Percentiles rank a stretch among this genome's conserved stretches.
Conservation (phyloP, 768 basidiomycete species). For the Crucibulum laeve region DNA sequence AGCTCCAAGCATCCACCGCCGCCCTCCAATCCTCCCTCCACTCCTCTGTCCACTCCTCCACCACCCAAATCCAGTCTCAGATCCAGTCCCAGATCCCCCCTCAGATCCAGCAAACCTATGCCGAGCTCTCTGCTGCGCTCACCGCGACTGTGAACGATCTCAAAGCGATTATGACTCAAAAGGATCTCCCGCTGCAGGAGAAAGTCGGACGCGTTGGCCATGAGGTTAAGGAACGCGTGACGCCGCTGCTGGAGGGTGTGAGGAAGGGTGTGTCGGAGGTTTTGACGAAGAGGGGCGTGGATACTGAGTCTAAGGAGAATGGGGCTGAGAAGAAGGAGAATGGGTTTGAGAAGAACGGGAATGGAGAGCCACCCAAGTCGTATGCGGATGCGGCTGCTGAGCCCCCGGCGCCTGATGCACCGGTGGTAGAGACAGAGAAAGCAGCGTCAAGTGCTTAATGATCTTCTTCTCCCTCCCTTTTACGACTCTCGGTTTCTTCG, state of each 20-base stretch:
- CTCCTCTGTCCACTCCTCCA: slow-evolving; percentile 25
- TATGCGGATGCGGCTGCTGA: too few species aligned
- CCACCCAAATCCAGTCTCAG: slow-evolving; percentile 33
- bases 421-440: too few species aligned
- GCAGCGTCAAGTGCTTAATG: too few species aligned
- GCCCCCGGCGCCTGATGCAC: too few species aligned
- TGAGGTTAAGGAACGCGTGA: slow-evolving; percentile 58
- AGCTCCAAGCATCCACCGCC: slow-evolving; percentile 55
- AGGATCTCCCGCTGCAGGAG: slow-evolving; percentile 56
- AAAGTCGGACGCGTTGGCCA: slow-evolving; percentile 53
- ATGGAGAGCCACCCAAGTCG: too few species aligned
- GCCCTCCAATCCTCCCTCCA: slow-evolving; percentile 29
- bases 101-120: slow-evolving; percentile 55
- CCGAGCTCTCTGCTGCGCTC: slow-evolving; percentile 42
- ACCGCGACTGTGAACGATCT: slow-evolving; percentile 50
- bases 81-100: slow-evolving; percentile 47
- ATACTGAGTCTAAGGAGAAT: too few species aligned
- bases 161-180: slow-evolving; percentile 42
- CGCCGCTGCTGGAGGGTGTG: slow-evolving; percentile 54
- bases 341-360: too few species aligned
- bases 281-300: too few species aligned
- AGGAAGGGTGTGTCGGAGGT: slow-evolving; percentile 36
- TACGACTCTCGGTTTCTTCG: too few species aligned
- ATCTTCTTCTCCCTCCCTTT: too few species aligned
- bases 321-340: too few species aligned